phyloP scores from a whole-genome alignment of 2,329 filamentous ascomycete genomes.

The Berkeleyomyces basicola region DNA sequence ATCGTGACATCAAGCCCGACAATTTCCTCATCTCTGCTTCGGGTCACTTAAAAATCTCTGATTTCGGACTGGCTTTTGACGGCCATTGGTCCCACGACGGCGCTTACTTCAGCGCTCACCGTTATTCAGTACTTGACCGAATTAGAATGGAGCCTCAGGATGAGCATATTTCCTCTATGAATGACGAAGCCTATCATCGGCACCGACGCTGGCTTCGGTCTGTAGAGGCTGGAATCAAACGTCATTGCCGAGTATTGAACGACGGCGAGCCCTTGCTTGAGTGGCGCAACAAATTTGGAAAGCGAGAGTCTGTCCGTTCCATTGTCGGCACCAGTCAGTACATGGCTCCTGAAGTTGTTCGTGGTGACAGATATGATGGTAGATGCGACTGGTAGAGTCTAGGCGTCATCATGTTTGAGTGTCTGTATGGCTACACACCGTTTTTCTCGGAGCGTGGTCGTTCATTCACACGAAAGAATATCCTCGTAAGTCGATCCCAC shows the following conservation, averaged over 20 bases:
- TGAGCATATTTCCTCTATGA: constrained; percentile 32
- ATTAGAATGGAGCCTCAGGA: constrained; percentile 54
- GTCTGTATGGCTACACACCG: constrained; percentile 78
- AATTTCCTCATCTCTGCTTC: constrained; percentile 84
- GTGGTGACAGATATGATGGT: constrained; percentile 70
- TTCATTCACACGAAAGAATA: constrained; percentile 71
- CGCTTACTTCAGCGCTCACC: constrained; percentile 67
- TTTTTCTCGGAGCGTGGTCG: constrained; percentile 67
- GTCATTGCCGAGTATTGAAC: constrained; percentile 12
- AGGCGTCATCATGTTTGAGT: constrained; percentile 87
- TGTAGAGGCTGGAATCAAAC: constrained; percentile 25
- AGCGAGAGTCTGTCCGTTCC: constrained; percentile 60
- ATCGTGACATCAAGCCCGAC: constrained; percentile 91
- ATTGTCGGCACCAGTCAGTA: constrained; percentile 94
- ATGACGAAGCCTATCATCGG: constrained; percentile 5
- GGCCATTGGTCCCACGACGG: constrained; percentile 90
- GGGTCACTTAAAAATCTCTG: constrained; percentile 86
- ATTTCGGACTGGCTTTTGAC: constrained; percentile 90
- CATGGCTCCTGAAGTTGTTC: constrained; percentile 90
- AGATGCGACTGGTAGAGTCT: constrained; percentile 96
- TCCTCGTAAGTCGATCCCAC: constrained; percentile 40
- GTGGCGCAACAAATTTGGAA: constrained; percentile 53
- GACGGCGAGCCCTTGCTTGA: constrained; percentile 32
- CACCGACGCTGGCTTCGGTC: constrained; percentile 11
- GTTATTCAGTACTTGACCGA: constrained; percentile 62